Conservation (phyloP, 345 rosid genomes). For the Diplotaxis tenuifolia region DNA sequence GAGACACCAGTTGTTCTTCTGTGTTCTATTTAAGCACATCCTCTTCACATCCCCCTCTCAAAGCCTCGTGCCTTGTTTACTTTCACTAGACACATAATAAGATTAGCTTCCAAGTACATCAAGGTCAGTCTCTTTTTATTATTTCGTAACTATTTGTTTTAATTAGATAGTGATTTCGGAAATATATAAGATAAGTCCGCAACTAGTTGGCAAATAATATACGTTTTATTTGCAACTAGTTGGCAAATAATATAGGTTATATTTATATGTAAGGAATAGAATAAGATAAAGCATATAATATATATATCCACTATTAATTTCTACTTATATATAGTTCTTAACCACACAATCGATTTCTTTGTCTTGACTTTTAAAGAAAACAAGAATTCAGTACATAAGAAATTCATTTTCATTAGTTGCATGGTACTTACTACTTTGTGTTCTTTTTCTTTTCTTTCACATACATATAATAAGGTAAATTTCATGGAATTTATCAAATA, state of each 20-base stretch:
- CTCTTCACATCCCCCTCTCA: slow-evolving; percentile 34
- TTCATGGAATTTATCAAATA: not conserved
- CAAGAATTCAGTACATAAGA: slow-evolving; percentile 1
- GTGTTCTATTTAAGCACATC: slow-evolving; percentile 46
- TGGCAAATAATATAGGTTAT: slow-evolving; percentile 4
- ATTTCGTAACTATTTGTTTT: slow-evolving; percentile 10
- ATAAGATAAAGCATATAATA: not conserved
- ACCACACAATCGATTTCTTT: not conserved
- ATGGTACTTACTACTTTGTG: not conserved
- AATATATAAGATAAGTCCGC: slow-evolving; percentile 4
- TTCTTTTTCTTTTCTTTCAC: not conserved
- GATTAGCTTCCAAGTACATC: slow-evolving; percentile 24
- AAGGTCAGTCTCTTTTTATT: slow-evolving; percentile 34
- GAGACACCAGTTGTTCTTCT: slow-evolving; percentile 47
- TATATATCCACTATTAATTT: not conserved
- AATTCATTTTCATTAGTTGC: slow-evolving; percentile 10
- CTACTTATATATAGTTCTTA: not conserved
- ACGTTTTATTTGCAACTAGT: not conserved
- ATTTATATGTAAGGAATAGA: not conserved
- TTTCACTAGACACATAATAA: slow-evolving; percentile 3
- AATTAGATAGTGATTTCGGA: not conserved
- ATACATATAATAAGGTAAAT: no score
- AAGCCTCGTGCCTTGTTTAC: slow-evolving; percentile 25
- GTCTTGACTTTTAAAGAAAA: not conserved
- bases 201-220: slow-evolving; percentile 1